Percentiles rank a stretch among this genome's conserved stretches.
These are phyloP conservation scores for Sugiyamaella pinicola DNA, from an alignment of 1,139 yeast genomes.

Conservation along the genomic window DNA sequence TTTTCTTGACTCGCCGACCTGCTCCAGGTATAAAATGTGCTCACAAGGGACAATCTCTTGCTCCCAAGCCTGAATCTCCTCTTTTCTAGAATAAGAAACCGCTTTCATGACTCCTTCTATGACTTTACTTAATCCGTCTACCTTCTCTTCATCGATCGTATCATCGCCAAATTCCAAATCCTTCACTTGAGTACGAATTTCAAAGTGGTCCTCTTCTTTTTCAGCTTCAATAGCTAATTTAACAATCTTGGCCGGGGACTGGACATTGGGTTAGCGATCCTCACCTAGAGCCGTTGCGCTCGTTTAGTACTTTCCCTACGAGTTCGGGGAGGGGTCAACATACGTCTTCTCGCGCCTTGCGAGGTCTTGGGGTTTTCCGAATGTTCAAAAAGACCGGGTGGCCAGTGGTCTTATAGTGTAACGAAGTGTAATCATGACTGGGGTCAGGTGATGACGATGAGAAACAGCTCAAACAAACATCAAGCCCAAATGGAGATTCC, in stretches of 20 bases:
- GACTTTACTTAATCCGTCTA: conserved; percentile 28
- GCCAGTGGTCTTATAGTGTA: conserved; percentile 54
- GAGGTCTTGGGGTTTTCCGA: conserved; percentile 49
- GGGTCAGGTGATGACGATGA: conserved; percentile 60
- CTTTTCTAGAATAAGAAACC: conserved; percentile 64
- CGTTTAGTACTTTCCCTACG: conserved; percentile 3
- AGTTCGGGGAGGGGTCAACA: too few species aligned
- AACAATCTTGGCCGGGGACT: conserved; percentile 55
- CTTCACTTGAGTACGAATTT: conserved; percentile 51
- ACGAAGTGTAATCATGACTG: conserved; percentile 55
- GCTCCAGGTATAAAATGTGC: conserved; percentile 63
- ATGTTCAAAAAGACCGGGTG: conserved; percentile 63
- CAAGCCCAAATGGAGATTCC: conserved; percentile 64
- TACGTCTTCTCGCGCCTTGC: conserved; percentile 12
- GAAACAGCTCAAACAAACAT: conserved; percentile 69
- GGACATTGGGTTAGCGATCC: conserved; percentile 9
- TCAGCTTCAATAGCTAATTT: conserved; percentile 76
- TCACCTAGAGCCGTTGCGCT: too few species aligned
- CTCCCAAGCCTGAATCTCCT: conserved; percentile 90
- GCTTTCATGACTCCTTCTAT: conserved; percentile 60
- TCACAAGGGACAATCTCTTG: conserved; percentile 79
- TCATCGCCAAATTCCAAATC: conserved; percentile 41
- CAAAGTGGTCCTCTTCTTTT: conserved; percentile 68
- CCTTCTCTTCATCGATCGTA: conserved; percentile 19
- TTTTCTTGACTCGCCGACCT: conserved; percentile 32